These are phyloP conservation scores for Nannochloropsis limnetica DNA, from an alignment of 352 stramenopile genomes.

Conservation along the genomic window DNA sequence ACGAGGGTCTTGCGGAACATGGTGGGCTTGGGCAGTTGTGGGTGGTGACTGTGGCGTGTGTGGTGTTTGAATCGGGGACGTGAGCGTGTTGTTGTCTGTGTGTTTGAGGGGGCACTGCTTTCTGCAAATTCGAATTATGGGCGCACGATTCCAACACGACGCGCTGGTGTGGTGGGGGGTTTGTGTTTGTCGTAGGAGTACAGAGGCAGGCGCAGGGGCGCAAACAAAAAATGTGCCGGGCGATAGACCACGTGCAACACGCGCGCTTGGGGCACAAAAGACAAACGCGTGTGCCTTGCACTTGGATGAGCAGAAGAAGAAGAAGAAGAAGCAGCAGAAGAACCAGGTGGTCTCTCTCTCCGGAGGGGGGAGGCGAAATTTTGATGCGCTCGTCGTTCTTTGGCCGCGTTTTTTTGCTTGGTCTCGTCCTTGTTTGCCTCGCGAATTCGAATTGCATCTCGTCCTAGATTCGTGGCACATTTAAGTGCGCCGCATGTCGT, in stretches of 20 bases:
- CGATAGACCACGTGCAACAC: not conserved
- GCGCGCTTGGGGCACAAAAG: not conserved
- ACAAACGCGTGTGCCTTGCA: not conserved
- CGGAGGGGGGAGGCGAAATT: not conserved
- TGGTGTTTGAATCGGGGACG: not conserved
- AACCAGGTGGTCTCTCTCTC: too few relatives aligned
- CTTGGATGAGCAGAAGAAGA: too few relatives aligned
- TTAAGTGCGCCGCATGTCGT: too few relatives aligned
- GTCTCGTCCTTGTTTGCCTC: not conserved
- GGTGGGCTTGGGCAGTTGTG: not conserved
- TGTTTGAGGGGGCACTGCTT: not conserved
- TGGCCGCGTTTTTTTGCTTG: not conserved
- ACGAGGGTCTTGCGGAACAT: slow-evolving; percentile 34
- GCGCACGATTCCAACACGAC: not conserved
- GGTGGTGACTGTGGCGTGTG: not conserved
- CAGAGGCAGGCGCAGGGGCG: not conserved
- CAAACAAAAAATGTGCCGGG: not conserved
- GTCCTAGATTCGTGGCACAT: too few relatives aligned
- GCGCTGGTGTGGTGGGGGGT: not conserved
- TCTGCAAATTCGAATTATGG: not conserved
- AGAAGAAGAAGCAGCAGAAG: too few relatives aligned
- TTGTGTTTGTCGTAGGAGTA: not conserved
- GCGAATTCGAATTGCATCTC: not conserved
- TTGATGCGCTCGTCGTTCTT: not conserved
- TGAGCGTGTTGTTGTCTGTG: not conserved